These are phyloP conservation scores for Pseudomassariella vexata DNA, from an alignment of 2,329 filamentous ascomycete species.

Conservation along the genomic window DNA sequence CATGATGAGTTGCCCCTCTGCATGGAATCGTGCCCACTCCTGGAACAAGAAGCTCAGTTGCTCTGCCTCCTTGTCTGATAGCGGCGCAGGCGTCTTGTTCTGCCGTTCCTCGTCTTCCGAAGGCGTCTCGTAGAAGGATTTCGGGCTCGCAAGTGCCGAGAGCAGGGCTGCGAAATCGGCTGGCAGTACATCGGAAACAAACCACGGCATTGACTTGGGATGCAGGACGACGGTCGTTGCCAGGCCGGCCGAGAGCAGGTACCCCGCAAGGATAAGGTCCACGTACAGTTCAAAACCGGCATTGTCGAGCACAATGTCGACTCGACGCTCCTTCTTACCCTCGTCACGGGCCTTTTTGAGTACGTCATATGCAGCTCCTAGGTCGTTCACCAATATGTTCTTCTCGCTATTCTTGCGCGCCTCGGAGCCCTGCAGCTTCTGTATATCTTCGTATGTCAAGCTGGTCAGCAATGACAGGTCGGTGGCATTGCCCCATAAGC, in stretches of 20 bases:
- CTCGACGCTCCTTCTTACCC: constrained; percentile 62
- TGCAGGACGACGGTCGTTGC: constrained; percentile 85
- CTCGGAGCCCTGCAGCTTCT: constrained; percentile 86
- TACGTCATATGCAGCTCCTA: constrained; percentile 63
- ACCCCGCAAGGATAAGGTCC: constrained; percentile 86
- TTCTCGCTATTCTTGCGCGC: constrained; percentile 82
- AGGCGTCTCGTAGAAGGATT: constrained; percentile 70
- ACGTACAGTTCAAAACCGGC: constrained; percentile 97
- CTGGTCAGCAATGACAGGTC: constrained; percentile 88
- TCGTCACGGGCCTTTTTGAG: constrained; percentile 60
- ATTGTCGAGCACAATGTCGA: constrained; percentile 96
- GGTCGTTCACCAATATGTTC: constrained; percentile 88
- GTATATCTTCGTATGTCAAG: constrained; percentile 90
- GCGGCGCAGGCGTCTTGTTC: constrained; percentile 50
- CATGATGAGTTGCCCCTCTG: constrained; percentile 76
- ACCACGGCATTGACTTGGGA: constrained; percentile 95
- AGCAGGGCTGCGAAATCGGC: constrained; percentile 80
- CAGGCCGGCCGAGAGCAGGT: constrained; percentile 76
- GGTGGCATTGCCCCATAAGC: constrained; percentile 94
- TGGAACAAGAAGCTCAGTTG: constrained; percentile 73
- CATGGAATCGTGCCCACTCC: constrained; percentile 74
- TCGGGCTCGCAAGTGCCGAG: constrained; percentile 70
- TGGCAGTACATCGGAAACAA: constrained; percentile 91
- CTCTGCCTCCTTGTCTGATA: constrained; percentile 61
- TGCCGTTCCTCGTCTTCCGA: constrained; percentile 60